Evolutionary conservation across 495 filamentous ascomycete genomes (phyloP).

Genomic region (Hypoxylon trugodes): DNA sequence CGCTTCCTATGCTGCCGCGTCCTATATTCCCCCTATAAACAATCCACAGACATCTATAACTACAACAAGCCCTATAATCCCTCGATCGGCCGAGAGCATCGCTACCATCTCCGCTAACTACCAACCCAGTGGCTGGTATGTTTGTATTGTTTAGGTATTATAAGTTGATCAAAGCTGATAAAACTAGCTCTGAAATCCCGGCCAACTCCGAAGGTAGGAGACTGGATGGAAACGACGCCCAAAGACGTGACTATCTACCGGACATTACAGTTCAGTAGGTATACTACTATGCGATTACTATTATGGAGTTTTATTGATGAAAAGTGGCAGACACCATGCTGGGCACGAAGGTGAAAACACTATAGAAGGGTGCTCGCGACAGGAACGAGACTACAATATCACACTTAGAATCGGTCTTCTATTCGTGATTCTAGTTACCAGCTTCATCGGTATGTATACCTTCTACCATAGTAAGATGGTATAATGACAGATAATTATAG

Average conservation of each 20-base stretch:
- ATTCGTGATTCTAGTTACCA: slow-evolving; percentile 65
- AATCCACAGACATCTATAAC: background rate
- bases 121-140: slow-evolving; percentile 46
- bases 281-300: background rate
- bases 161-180: no score
- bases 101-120: slow-evolving; percentile 55
- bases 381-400: slow-evolving; percentile 63
- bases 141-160: no score
- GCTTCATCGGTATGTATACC: slow-evolving; percentile 47
- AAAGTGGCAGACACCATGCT: slow-evolving; percentile 52
- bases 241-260: no score
- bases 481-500: slow-evolving; percentile 16
- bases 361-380: slow-evolving; percentile 49
- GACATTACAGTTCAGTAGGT: slow-evolving; percentile 69
- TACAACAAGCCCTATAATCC: background rate
- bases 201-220: no score
- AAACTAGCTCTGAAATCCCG: no score
- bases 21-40: background rate
- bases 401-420: slow-evolving; percentile 65
- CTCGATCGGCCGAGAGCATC: slow-evolving; percentile 13
- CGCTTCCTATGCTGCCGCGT: background rate
- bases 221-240: no score
- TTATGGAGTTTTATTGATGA: background rate
- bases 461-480: background rate
- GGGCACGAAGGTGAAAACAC: slow-evolving; percentile 46